Conservation (phyloP, 495 filamentous ascomycete genomes). For the Aspergillus bertholletiae region DNA sequence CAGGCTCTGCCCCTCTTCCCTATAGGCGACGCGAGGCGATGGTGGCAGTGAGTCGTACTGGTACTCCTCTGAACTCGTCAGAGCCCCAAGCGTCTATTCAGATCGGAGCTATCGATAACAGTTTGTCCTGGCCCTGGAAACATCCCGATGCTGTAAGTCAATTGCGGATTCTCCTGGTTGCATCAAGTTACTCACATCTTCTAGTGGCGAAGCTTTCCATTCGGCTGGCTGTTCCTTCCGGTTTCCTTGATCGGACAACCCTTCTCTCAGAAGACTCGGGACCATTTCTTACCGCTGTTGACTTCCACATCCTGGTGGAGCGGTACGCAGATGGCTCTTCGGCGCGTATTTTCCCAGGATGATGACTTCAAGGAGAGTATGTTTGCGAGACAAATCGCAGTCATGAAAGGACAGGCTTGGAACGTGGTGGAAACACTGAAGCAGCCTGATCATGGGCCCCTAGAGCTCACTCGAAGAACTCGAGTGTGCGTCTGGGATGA, state of each 20-base stretch:
- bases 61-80: slow-evolving; percentile 45
- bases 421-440: slow-evolving; percentile 98
- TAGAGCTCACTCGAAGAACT: slow-evolving; percentile 86
- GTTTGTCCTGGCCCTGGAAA: slow-evolving; percentile 98
- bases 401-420: slow-evolving; percentile 99
- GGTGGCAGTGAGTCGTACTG: slow-evolving; percentile 65
- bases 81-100: slow-evolving; percentile 59
- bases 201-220: slow-evolving; percentile 86
- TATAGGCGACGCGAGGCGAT: slow-evolving; percentile 82
- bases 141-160: slow-evolving; percentile 85
- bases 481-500: slow-evolving; percentile 98
- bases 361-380: slow-evolving; percentile 96
- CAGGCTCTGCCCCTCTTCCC: slow-evolving; percentile 53
- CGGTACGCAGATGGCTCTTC: slow-evolving; percentile 82
- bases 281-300: slow-evolving; percentile 89
- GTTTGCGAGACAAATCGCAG: slow-evolving; percentile 94
- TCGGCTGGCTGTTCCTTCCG: slow-evolving; percentile 96
- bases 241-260: slow-evolving; percentile 95
- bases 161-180: background rate
- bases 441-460: slow-evolving; percentile 81
- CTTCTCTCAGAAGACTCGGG: slow-evolving; percentile 86
- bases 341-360: slow-evolving; percentile 82
- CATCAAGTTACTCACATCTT: slow-evolving; percentile 17
- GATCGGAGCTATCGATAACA: slow-evolving; percentile 96
- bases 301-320: slow-evolving; percentile 97